Conservation (phyloP, 257 asterid genomes). For the Salvia rosmarinus region DNA sequence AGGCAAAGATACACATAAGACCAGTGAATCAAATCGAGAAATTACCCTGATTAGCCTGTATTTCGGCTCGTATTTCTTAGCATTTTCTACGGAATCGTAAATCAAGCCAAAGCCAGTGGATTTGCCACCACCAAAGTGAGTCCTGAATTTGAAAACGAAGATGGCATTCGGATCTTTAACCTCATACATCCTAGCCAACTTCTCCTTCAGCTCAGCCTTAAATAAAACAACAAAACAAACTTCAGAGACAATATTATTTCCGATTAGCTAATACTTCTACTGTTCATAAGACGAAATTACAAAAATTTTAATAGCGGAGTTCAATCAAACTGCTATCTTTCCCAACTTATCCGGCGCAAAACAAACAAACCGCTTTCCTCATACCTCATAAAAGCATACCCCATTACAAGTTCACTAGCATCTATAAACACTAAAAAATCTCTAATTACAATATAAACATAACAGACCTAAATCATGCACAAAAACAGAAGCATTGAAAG, state of each 20-base stretch:
- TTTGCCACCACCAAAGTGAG: slow-evolving; percentile 87
- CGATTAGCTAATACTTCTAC: too few species aligned
- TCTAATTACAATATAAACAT: not conserved
- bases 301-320: not conserved
- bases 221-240: not conserved
- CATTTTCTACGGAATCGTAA: slow-evolving; percentile 75
- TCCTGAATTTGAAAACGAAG: slow-evolving; percentile 74
- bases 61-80: slow-evolving; percentile 86
- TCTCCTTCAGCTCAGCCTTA: slow-evolving; percentile 78
- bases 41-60: slow-evolving; percentile 87
- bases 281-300: too few species aligned
- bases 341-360: not conserved
- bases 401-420: not conserved
- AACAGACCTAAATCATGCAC: not conserved
- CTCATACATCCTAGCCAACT: slow-evolving; percentile 63
- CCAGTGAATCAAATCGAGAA: not conserved
- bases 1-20: not conserved
- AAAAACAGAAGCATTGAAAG: not conserved
- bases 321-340: not conserved
- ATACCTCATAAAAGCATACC: not conserved
- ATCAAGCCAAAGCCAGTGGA: slow-evolving; percentile 85
- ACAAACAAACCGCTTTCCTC: not conserved
- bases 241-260: not conserved
- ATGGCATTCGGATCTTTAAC: slow-evolving; percentile 68
- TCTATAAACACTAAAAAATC: not conserved